Evolutionary conservation across 106 monocot species (phyloP).

Genomic region (Vanilla planifolia): DNA sequence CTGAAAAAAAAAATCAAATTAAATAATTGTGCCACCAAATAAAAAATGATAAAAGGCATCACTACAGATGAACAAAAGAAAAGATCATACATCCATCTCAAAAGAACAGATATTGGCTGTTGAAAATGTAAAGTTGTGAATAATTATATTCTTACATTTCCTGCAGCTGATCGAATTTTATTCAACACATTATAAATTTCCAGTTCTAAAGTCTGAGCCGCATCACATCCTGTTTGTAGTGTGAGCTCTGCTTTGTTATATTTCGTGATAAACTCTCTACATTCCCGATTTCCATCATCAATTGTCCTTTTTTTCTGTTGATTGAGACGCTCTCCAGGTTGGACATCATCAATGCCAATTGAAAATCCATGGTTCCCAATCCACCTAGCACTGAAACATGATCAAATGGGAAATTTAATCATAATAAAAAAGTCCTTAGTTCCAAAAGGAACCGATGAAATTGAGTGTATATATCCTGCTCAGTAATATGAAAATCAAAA

Average conservation of each 20-base stretch:
- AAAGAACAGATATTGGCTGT: not conserved
- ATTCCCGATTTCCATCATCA: constrained; percentile 58
- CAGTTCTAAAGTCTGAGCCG: constrained; percentile 73
- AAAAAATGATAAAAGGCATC: not conserved
- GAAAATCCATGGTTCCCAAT: constrained; percentile 99
- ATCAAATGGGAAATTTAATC: no score
- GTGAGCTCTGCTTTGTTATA: constrained; percentile 48
- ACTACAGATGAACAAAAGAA: not conserved
- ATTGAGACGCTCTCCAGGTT: constrained; percentile 69
- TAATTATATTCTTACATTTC: constrained; percentile 35
- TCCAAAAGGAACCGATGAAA: no score
- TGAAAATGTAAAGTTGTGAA: constrained; percentile 4
- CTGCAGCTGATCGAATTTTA: constrained; percentile 60
- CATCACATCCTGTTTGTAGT: constrained; percentile 61
- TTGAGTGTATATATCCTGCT: no score
- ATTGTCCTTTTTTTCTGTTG: constrained; percentile 60
- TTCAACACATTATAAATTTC: constrained; percentile 63
- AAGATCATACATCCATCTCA: not conserved
- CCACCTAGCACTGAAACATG: constrained; percentile 81
- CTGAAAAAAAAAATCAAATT: no score
- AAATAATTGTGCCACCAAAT: not conserved
- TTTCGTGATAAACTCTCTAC: constrained; percentile 50
- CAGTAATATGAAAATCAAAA: no score
- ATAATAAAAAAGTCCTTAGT: no score
- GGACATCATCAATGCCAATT: constrained; percentile 94